These are phyloP conservation scores for Globisporangium splendens DNA, from an alignment of 352 stramenopile species.

Conservation along the genomic window DNA sequence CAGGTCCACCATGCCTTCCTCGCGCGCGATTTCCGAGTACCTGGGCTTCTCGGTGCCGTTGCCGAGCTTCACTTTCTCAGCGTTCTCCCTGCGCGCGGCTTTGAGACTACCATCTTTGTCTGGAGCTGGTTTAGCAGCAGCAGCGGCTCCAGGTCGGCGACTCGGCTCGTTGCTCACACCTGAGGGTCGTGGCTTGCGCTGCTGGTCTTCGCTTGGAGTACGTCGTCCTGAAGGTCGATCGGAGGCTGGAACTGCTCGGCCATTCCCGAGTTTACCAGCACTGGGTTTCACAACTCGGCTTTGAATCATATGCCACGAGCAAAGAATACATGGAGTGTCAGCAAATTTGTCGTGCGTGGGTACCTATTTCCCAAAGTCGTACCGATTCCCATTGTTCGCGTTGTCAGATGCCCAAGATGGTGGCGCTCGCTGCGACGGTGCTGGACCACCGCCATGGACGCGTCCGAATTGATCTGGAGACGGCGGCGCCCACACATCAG, in stretches of 20 bases:
- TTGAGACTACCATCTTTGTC: slow-evolving; percentile 39
- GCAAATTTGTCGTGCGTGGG: too few relatives aligned
- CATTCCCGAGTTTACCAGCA: slow-evolving; percentile 12
- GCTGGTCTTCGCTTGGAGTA: slow-evolving; percentile 58
- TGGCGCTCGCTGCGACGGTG: slow-evolving; percentile 22
- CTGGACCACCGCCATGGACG: slow-evolving; percentile 18
- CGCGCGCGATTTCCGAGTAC: slow-evolving; percentile 74
- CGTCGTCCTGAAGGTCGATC: slow-evolving; percentile 39
- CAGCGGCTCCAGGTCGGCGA: slow-evolving; percentile 18
- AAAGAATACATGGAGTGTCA: too few relatives aligned
- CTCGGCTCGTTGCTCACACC: slow-evolving; percentile 18
- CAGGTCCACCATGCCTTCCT: slow-evolving; percentile 69
- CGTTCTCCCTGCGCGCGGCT: slow-evolving; percentile 32
- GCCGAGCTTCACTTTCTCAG: slow-evolving; percentile 26
- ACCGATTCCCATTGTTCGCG: slow-evolving; percentile 34
- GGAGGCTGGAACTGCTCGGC: slow-evolving; percentile 16
- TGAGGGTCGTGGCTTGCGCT: slow-evolving; percentile 30
- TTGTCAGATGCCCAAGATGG: slow-evolving; percentile 58
- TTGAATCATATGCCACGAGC: not conserved
- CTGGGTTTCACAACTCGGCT: slow-evolving; percentile 35
- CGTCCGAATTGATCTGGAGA: slow-evolving; percentile 46
- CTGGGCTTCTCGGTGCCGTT: slow-evolving; percentile 43
- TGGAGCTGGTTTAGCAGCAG: slow-evolving; percentile 20
- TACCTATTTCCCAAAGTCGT: not conserved
- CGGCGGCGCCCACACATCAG: slow-evolving; percentile 71